phyloP scores from a whole-genome alignment of 1,284 basidiomycete species.

The Stygiomarasmius scandens region DNA sequence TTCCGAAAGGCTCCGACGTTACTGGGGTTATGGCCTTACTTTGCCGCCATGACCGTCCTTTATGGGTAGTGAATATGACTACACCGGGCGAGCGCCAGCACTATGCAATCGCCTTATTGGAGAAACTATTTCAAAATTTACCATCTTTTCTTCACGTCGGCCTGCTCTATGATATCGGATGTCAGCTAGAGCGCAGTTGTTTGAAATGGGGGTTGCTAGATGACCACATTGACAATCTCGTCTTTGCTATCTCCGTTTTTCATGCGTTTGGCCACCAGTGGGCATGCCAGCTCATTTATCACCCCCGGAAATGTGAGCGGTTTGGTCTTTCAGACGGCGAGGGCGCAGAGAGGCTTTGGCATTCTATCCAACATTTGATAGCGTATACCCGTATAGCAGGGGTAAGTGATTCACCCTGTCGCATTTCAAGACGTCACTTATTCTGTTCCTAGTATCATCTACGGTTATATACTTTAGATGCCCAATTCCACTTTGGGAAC shows the following conservation, averaged over 20 bases:
- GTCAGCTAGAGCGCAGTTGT: slow-evolving; percentile 11
- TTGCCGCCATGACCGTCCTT: slow-evolving; percentile 12
- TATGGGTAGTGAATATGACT: slow-evolving; percentile 23
- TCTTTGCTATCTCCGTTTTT: slow-evolving; percentile 27
- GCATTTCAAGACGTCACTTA: slow-evolving; percentile 17
- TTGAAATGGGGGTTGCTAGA: slow-evolving; percentile 23
- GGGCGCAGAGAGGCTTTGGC: slow-evolving; percentile 28
- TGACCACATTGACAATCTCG: slow-evolving; percentile 15
- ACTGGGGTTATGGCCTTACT: slow-evolving; percentile 6
- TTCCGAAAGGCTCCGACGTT: neutral
- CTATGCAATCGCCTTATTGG: slow-evolving; percentile 21
- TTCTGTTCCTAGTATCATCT: slow-evolving; percentile 21
- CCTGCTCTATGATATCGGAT: slow-evolving; percentile 27
- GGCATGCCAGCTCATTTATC: slow-evolving; percentile 25
- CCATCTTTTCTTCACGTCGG: slow-evolving; percentile 16
- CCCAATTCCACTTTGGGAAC: slow-evolving; percentile 24
- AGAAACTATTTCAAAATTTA: slow-evolving; percentile 18
- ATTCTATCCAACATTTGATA: slow-evolving; percentile 22
- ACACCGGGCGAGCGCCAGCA: slow-evolving; percentile 23
- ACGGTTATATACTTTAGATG: slow-evolving; percentile 25
- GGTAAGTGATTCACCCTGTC: slow-evolving; percentile 23
- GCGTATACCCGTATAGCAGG: slow-evolving; percentile 28
- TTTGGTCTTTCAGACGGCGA: slow-evolving; percentile 28
- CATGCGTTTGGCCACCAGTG: slow-evolving; percentile 33
- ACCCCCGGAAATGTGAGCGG: slow-evolving; percentile 21